Base-by-base conservation (phyloP, 176 grass and related monocot genomes). In the Sorghum bicolor region DNA sequence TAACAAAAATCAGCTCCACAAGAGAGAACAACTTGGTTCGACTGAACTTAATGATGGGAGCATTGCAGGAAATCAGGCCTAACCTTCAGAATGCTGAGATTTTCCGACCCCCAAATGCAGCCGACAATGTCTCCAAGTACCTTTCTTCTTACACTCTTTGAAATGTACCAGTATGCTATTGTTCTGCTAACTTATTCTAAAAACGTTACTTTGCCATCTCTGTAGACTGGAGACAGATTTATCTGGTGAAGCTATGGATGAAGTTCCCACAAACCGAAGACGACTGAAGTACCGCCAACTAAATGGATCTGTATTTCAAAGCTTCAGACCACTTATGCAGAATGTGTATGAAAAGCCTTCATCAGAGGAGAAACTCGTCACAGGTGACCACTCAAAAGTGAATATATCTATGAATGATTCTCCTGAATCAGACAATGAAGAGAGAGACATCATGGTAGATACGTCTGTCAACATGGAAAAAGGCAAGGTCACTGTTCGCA, bases 371-470 rank as follows among this genome's bases (percentile, higher is more conserved):
- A 90, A 88, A 76, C 55, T 65, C 41, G 34, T 68, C 65, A 81
- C 78, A 28, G 26, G 34, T 70, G 70, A 80, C 43, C 70, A 76
- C 22, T 85, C 90, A 78, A n/a, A 88, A 70, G 72, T 83, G 69
- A 58, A 76, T 47, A 76, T 86, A 66, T 85, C 90, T 89, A 70
- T 61, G 73, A 32, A 55, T 74, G 89, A 89, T 72, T 84, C 86
- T 40, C 80, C 39, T 45, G 64, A 90, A 47, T 82, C 82, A 34
- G 74, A 68, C 19, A 86, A n/a, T 55, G 85, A 88, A 76, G 84
- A 90, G 34, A 86, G 82, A 89, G 88, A 94, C 36, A 86, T 82
- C 72, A 74, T 83, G 64, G 76, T 85, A 31, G 90, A 93, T 84
- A 78, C 85, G 38, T 90, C 80, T 17, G 39, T 64, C 50, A 72